phyloP scores from a whole-genome alignment of 2,329 filamentous ascomycete species.

The Alternaria arborescens region DNA sequence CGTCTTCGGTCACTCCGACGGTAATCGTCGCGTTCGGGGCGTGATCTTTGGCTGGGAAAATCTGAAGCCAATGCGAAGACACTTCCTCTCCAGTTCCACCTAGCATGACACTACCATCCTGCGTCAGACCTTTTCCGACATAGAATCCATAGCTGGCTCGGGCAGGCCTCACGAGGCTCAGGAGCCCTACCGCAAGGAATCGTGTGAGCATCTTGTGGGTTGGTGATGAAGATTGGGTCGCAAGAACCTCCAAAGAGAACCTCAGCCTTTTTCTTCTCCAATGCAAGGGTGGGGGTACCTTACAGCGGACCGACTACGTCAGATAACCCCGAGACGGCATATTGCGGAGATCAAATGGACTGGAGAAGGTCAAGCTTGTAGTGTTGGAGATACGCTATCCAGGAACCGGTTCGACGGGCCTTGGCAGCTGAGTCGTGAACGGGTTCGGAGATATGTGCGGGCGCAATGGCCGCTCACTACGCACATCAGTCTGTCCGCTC shows the following conservation, averaged over 20 bases:
- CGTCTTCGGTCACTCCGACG: conserved; percentile 54
- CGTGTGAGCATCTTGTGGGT: conserved; percentile 12
- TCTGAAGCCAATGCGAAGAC: conserved; percentile 58
- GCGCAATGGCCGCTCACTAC: background rate
- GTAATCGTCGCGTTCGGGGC: conserved; percentile 54
- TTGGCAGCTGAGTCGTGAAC: conserved; percentile 8
- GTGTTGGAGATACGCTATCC: conserved; percentile 8
- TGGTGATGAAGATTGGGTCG: background rate
- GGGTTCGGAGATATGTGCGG: background rate
- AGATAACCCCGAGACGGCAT: background rate
- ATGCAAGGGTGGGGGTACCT: conserved; percentile 4
- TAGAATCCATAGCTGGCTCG: conserved; percentile 60
- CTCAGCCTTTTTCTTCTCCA: background rate
- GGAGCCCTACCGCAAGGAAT: conserved; percentile 10
- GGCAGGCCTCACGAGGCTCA: conserved; percentile 18
- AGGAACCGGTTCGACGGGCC: conserved; percentile 8
- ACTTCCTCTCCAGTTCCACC: conserved; percentile 60
- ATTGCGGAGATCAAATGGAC: conserved; percentile 1
- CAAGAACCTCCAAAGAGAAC: background rate
- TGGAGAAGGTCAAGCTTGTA: conserved; percentile 3
- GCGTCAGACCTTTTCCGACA: conserved; percentile 57
- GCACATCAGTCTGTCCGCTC: background rate
- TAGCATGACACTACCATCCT: conserved; percentile 55
- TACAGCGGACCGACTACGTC: conserved; percentile 8
- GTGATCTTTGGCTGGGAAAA: conserved; percentile 56